These are phyloP conservation scores for Aureobasidium sp. DNA, from an alignment of 2,329 filamentous ascomycete species.

Conservation along the genomic window DNA sequence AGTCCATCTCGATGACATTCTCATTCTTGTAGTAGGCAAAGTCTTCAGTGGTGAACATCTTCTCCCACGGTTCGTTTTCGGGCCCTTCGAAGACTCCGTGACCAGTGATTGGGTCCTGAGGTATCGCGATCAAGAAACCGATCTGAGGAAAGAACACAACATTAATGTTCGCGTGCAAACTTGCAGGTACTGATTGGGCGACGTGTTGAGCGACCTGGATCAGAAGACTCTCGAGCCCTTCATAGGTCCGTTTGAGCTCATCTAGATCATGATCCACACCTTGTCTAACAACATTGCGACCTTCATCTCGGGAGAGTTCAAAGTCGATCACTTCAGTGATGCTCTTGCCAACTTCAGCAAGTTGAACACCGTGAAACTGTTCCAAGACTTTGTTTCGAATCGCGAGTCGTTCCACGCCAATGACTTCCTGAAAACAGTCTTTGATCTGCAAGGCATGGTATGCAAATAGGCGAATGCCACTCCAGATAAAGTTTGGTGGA, in stretches of 20 bases:
- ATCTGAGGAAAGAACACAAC: constrained; percentile 89
- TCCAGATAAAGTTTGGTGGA: constrained; percentile 53
- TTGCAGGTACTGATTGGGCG: constrained; percentile 51
- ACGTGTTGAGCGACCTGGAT: constrained; percentile 58
- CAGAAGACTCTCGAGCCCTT: constrained; percentile 67
- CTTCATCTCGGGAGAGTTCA: constrained; percentile 60
- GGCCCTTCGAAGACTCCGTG: constrained; percentile 55
- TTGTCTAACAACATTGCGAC: constrained; percentile 61
- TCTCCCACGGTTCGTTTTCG: constrained; percentile 59
- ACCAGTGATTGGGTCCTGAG: constrained; percentile 50
- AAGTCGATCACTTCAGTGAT: constrained; percentile 75
- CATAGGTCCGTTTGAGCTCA: constrained; percentile 64
- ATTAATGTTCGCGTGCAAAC: constrained; percentile 48
- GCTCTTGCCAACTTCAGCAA: constrained; percentile 59
- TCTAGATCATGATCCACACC: constrained; percentile 71
- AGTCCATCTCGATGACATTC: constrained; percentile 72
- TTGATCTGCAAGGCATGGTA: constrained; percentile 61
- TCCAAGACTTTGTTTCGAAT: constrained; percentile 52
- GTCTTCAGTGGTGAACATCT: constrained; percentile 61
- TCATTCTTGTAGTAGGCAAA: constrained; percentile 79
- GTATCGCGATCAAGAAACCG: constrained; percentile 76
- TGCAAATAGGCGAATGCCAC: constrained; percentile 62
- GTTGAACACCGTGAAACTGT: constrained; percentile 47
- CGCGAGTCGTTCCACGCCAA: constrained; percentile 42
- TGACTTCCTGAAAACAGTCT: constrained; percentile 51